Evolutionary conservation across 306 rosid species (phyloP).

Genomic region (Citrullus mucosospermus): DNA sequence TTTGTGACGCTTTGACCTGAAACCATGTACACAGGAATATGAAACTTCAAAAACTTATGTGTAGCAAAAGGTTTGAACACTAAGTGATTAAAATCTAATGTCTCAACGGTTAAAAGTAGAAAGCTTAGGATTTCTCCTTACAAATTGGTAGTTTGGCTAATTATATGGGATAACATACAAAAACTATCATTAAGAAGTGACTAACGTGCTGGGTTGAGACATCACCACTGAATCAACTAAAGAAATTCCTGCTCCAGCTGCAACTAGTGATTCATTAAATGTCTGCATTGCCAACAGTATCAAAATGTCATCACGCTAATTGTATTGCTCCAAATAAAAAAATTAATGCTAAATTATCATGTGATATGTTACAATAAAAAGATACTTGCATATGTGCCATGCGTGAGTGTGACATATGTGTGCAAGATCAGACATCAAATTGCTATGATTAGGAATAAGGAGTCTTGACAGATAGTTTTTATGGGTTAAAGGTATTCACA

Average conservation of each 20-base stretch:
- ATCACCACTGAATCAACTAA: slow-evolving; percentile 90
- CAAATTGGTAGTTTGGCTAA: not conserved
- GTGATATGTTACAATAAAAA: not conserved
- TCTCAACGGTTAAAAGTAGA: not conserved
- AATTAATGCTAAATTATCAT: not conserved
- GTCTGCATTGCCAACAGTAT: slow-evolving; percentile 60
- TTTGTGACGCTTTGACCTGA: slow-evolving; percentile 68
- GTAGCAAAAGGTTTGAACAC: not conserved
- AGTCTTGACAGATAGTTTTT: not conserved
- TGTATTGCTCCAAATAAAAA: not conserved
- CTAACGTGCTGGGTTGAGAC: slow-evolving; percentile 41
- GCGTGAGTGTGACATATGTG: not conserved
- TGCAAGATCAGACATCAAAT: not conserved
- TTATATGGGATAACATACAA: slow-evolving; percentile 13
- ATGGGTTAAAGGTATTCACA: not conserved
- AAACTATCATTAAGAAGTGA: slow-evolving; percentile 35
- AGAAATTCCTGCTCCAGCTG: slow-evolving; percentile 86
- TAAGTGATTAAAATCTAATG: not conserved
- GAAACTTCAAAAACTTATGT: not conserved
- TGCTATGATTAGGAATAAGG: not conserved
- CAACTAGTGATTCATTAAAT: slow-evolving; percentile 61
- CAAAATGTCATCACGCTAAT: not conserved
- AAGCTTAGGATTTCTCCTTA: not conserved
- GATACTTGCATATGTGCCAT: not conserved
- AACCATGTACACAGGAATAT: not conserved